Conservation (phyloP, 2,329 filamentous ascomycete species). For the Aspergillus ustus region DNA sequence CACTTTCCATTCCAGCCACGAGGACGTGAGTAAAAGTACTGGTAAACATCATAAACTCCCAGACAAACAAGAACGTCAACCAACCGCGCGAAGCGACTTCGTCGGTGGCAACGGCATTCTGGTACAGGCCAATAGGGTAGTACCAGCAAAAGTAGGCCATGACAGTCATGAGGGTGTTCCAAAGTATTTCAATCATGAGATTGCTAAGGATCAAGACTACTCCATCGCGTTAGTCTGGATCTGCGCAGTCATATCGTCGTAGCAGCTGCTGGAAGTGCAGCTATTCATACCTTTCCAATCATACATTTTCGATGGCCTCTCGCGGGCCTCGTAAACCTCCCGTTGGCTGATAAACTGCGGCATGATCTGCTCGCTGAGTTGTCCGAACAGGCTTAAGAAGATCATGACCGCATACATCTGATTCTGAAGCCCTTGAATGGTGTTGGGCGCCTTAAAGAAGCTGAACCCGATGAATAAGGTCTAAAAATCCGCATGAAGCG, state of each 20-base stretch:
- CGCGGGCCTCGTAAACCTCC: conserved; percentile 80
- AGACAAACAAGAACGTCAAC: conserved; percentile 71
- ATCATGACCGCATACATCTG: conserved; percentile 86
- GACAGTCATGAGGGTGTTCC: conserved; percentile 66
- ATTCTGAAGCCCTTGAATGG: conserved; percentile 78
- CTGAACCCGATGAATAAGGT: conserved; percentile 82
- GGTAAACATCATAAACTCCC: conserved; percentile 77
- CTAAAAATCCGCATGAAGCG: not conserved
- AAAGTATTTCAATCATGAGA: conserved; percentile 83
- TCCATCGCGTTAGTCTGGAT: no score
- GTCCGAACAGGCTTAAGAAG: conserved; percentile 71
- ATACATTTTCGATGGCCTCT: conserved; percentile 82
- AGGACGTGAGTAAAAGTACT: conserved; percentile 80
- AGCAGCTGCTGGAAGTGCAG: no score
- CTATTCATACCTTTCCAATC: conserved; percentile 84
- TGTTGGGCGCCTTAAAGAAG: conserved; percentile 73
- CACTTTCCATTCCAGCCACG: conserved; percentile 73
- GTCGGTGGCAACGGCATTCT: not conserved
- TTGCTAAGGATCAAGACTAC: no score
- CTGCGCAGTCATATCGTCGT: no score
- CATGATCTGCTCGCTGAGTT: conserved; percentile 58
- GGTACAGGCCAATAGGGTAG: conserved; percentile 46
- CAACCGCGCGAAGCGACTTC: not conserved
- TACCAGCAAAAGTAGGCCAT: conserved; percentile 76
- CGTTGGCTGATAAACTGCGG: conserved; percentile 82